Evolutionary conservation across 1,284 basidiomycete species (phyloP).

Genomic region (Leccinum angustisporum): DNA sequence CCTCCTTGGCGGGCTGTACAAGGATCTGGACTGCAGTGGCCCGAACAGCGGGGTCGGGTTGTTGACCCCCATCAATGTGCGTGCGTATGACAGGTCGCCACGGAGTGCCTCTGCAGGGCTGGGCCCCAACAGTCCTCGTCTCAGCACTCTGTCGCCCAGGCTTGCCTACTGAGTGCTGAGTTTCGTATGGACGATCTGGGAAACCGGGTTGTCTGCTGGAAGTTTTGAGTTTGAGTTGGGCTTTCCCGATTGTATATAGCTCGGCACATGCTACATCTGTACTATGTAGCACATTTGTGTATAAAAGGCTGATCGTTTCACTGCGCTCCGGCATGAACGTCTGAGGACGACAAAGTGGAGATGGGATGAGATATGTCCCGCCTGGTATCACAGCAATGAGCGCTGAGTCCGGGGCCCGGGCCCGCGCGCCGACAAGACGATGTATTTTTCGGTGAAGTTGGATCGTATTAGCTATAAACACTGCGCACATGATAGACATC

Average conservation of each 20-base stretch:
- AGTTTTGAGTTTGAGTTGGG: not conserved
- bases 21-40: constrained; percentile 19
- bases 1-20: constrained; percentile 41
- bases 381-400: no score
- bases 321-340: no score
- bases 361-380: no score
- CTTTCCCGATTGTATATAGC: not conserved
- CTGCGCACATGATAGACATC: no score
- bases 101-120: constrained; percentile 14
- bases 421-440: no score
- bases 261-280: not conserved
- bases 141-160: constrained; percentile 12
- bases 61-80: constrained; percentile 9
- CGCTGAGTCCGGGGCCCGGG: no score
- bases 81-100: constrained; percentile 17
- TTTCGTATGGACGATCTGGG: not conserved
- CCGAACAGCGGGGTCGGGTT: constrained; percentile 14
- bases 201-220: not conserved
- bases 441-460: no score
- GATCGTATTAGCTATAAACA: no score
- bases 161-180: constrained; percentile 13
- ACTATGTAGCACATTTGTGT: not conserved
- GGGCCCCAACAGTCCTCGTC: constrained; percentile 15
- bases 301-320: not conserved
- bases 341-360: not conserved